These are phyloP conservation scores for Gamsiella multidivaricata DNA, from an alignment of 192 early-diverging fungal genomes.

Conservation along the genomic window DNA sequence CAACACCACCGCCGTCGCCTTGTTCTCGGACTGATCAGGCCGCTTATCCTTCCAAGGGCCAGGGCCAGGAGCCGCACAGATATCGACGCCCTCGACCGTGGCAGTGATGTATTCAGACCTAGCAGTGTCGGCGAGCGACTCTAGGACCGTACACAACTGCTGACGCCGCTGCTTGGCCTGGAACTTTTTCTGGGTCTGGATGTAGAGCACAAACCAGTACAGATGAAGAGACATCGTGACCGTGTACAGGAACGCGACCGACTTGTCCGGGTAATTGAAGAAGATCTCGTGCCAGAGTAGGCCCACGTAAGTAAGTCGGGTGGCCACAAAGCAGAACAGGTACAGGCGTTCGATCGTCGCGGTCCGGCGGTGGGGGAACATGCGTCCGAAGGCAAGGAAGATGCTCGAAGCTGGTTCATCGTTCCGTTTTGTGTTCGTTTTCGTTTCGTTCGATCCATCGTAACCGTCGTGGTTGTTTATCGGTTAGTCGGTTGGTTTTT, in stretches of 20 bases:
- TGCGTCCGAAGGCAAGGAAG: constrained; percentile 47
- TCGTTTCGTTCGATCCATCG: too few relatives aligned
- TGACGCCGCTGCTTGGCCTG: constrained; percentile 18
- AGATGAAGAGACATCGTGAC: constrained; percentile 35
- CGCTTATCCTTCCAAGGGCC: too few relatives aligned
- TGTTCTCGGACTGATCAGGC: too few relatives aligned
- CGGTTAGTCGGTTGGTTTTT: too few relatives aligned
- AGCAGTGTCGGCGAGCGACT: constrained; percentile 2
- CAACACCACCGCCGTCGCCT: too few relatives aligned
- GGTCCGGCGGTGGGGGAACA: constrained; percentile 45
- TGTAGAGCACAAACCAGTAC: constrained; percentile 48
- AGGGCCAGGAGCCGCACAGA: not conserved
- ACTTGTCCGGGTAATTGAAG: constrained; percentile 51
- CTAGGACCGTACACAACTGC: constrained; percentile 5
- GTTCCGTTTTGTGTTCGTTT: not conserved
- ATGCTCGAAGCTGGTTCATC: constrained; percentile 37
- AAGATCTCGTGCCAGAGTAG: constrained; percentile 51
- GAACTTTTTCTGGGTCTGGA: constrained; percentile 27
- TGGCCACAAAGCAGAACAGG: constrained; percentile 20
- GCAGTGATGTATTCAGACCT: constrained; percentile 4
- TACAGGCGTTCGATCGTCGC: constrained; percentile 24
- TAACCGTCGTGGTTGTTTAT: too few relatives aligned
- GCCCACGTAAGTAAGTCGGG: constrained; percentile 33
- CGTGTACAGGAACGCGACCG: constrained; percentile 42
- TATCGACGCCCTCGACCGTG: constrained; percentile 2